Percentiles rank a stretch among this genome's conserved stretches.
Evolutionary conservation across 208 protist genomes (phyloP).

Genomic region (Leishmania arabica): DNA sequence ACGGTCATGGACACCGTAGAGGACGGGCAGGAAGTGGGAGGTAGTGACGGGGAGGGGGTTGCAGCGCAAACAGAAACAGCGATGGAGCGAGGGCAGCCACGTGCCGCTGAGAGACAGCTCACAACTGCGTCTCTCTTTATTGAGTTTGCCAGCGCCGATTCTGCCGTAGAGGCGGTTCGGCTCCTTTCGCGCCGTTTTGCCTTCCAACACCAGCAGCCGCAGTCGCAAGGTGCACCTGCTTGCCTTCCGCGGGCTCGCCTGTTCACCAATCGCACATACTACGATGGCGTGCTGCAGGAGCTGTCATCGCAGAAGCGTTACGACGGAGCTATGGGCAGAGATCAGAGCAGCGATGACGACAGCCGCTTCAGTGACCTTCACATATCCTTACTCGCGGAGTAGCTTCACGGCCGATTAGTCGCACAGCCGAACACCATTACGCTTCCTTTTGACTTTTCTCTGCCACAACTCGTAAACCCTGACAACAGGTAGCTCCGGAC

Average conservation of each 20-base stretch:
- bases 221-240: not conserved
- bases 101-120: not conserved
- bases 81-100: slow-evolving; percentile 2
- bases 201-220: not conserved
- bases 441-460: not conserved
- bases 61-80: not conserved
- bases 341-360: slow-evolving; percentile 14
- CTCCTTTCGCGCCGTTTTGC: slow-evolving; percentile 43
- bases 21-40: not conserved
- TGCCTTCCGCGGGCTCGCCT: slow-evolving; percentile 32
- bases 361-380: slow-evolving; percentile 37
- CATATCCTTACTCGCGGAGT: slow-evolving; percentile 52
- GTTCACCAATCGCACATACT: slow-evolving; percentile 59
- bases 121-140: slow-evolving; percentile 47
- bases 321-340: slow-evolving; percentile 10
- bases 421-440: not conserved
- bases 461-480: not conserved
- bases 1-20: not conserved
- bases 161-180: slow-evolving; percentile 51
- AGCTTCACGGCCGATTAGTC: not conserved
- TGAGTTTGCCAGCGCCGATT: slow-evolving; percentile 53
- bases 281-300: slow-evolving; percentile 45
- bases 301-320: not conserved
- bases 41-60: not conserved
- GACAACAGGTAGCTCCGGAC: not conserved